phyloP scores from a whole-genome alignment of 345 rosid genomes.

The Eucalyptus brandiana region DNA sequence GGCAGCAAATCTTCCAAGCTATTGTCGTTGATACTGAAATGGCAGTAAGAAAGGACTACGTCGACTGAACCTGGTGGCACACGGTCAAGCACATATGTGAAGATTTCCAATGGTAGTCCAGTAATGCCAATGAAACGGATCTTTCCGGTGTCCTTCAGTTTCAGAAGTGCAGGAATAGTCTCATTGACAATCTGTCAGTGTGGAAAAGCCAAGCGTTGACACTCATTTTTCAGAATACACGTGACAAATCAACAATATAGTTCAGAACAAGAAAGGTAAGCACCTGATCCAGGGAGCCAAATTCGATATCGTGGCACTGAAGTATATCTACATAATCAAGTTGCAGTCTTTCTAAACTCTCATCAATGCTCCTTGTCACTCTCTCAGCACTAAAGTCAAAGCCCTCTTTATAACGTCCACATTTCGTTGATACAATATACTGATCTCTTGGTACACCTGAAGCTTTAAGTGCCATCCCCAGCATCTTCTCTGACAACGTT shows the following conservation, averaged over 20 bases:
- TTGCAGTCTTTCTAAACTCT: conserved; percentile 81
- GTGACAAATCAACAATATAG: not conserved
- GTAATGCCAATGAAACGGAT: conserved; percentile 84
- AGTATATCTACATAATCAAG: conserved; percentile 87
- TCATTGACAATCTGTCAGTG: conserved; percentile 59
- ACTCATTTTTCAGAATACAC: not conserved
- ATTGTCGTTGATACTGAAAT: conserved; percentile 66
- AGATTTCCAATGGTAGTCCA: conserved; percentile 66
- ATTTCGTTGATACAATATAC: conserved; percentile 78
- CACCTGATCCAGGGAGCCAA: conserved; percentile 89
- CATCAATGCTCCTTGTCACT: conserved; percentile 69
- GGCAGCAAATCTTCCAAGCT: conserved; percentile 65
- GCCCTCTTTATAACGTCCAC: conserved; percentile 74
- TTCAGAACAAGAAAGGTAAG: not conserved
- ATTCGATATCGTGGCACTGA: conserved; percentile 89
- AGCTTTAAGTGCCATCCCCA: conserved; percentile 75
- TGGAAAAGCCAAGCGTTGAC: not conserved
- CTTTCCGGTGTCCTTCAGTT: conserved; percentile 75
- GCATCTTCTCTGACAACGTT: conserved; percentile 89
- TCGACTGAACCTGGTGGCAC: conserved; percentile 67
- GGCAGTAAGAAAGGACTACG: conserved; percentile 84
- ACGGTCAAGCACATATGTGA: conserved; percentile 71
- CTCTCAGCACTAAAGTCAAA: conserved; percentile 96
- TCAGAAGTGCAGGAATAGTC: conserved; percentile 89
- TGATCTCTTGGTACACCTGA: conserved; percentile 58